Conservation (phyloP, 306 rosid genomes). For the Heteromeles arbutifolia region DNA sequence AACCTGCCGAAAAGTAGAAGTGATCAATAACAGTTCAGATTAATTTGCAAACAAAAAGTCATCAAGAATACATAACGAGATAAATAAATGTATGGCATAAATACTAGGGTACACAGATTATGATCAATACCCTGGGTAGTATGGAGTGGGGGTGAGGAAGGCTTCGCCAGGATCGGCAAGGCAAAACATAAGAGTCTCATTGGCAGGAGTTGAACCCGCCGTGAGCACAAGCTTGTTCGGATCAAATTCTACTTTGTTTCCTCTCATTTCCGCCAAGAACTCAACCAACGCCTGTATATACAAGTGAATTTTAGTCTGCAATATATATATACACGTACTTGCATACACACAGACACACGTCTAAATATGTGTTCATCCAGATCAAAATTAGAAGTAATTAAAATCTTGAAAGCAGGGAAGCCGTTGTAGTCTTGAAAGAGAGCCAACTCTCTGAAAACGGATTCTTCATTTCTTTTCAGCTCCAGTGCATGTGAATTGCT, state of each 20-base stretch:
- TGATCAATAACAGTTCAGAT: not conserved
- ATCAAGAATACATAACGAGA: not conserved
- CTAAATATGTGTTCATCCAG: no score
- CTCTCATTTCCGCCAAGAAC: constrained; percentile 61
- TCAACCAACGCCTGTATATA: constrained; percentile 45
- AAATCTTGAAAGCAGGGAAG: constrained; percentile 65
- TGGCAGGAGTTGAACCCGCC: constrained; percentile 83
- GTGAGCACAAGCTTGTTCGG: constrained; percentile 56
- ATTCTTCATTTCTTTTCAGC: constrained; percentile 46
- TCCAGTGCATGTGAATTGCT: constrained; percentile 43
- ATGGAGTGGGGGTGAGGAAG: constrained; percentile 82
- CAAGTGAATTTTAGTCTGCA: not conserved
- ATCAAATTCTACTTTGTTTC: constrained; percentile 35
- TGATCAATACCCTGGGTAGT: constrained; percentile 56
- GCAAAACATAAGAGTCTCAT: constrained; percentile 79
- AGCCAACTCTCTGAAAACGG: constrained; percentile 64
- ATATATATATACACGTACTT: not conserved
- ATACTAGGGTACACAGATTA: not conserved
- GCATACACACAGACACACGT: not conserved
- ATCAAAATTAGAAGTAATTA: not conserved
- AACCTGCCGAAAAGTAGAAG: constrained; percentile 33
- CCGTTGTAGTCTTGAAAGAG: constrained; percentile 90
- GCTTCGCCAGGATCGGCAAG: constrained; percentile 80
- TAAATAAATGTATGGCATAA: no score
- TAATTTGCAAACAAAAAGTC: not conserved